phyloP scores from a whole-genome alignment of 2,329 filamentous ascomycete genomes.

The Penicillium sp. region DNA sequence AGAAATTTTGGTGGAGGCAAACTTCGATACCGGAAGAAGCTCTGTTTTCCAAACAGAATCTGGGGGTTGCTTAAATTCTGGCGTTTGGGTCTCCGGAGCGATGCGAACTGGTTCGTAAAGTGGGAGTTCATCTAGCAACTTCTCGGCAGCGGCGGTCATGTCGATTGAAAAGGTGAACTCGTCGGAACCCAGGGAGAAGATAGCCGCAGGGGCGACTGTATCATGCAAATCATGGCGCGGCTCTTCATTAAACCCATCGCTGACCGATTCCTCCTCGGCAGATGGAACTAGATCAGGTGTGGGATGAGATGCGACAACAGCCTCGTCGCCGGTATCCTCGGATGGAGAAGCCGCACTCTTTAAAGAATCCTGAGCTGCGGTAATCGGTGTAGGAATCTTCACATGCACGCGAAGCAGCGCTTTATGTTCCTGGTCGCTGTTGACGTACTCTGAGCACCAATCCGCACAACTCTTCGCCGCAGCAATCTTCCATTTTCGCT shows the following conservation, averaged over 20 bases:
- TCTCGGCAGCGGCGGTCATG: slow-evolving; percentile 70
- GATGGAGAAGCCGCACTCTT: slow-evolving; percentile 33
- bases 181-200: slow-evolving; percentile 78
- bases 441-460: slow-evolving; percentile 80
- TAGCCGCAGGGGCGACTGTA: slow-evolving; percentile 64
- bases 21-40: slow-evolving; percentile 83
- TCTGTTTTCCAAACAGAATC: slow-evolving; percentile 72
- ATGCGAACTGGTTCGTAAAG: slow-evolving; percentile 65
- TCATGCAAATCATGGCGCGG: slow-evolving; percentile 43
- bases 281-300: slow-evolving; percentile 69
- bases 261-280: slow-evolving; percentile 58
- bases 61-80: slow-evolving; percentile 59
- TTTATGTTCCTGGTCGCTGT: slow-evolving; percentile 61
- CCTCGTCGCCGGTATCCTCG: slow-evolving; percentile 35
- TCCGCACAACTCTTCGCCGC: slow-evolving; percentile 75
- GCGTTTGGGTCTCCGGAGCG: slow-evolving; percentile 58
- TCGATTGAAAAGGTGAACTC: slow-evolving; percentile 78
- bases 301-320: slow-evolving; percentile 43
- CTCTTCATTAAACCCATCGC: slow-evolving; percentile 48
- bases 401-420: slow-evolving; percentile 65
- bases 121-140: slow-evolving; percentile 75
- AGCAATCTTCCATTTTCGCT: slow-evolving; percentile 88
- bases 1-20: slow-evolving; percentile 75
- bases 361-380: slow-evolving; percentile 21
- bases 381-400: slow-evolving; percentile 32